Evolutionary conservation across 148 eudicot genomes (phyloP).

Genomic region (Rhododendron molle): DNA sequence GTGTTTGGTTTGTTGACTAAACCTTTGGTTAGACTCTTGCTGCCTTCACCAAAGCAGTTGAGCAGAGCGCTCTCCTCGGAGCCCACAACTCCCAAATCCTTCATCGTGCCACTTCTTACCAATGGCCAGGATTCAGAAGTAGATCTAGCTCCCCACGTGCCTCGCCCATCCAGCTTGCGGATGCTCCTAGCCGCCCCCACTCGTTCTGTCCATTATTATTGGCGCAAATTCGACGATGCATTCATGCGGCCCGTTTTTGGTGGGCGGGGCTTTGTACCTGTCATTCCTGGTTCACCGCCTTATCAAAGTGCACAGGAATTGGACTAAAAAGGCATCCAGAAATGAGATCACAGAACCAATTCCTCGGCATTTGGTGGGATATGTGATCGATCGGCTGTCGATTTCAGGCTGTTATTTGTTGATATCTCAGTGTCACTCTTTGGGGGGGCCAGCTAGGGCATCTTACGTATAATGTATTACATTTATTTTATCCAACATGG

Average conservation of each 20-base stretch:
- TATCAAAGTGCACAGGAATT: slow-evolving; percentile 36
- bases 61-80: slow-evolving; percentile 34
- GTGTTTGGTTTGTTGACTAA: slow-evolving; percentile 78
- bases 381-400: neutral
- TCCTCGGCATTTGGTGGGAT: neutral
- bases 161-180: slow-evolving; percentile 57
- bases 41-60: slow-evolving; percentile 37
- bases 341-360: neutral
- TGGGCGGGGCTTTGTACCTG: slow-evolving; percentile 84
- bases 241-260: slow-evolving; percentile 91
- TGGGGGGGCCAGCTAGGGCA: neutral
- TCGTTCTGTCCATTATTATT: slow-evolving; percentile 64
- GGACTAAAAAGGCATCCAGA: neutral
- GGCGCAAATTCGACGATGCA: slow-evolving; percentile 77
- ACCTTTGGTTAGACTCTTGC: slow-evolving; percentile 49
- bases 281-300: slow-evolving; percentile 68
- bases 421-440: neutral
- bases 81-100: slow-evolving; percentile 48
- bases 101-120: slow-evolving; percentile 48
- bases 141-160: slow-evolving; percentile 21
- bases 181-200: slow-evolving; percentile 57
- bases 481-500: neutral
- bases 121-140: slow-evolving; percentile 43
- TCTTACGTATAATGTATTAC: neutral
- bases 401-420: neutral